Evolutionary conservation across 768 basidiomycete genomes (phyloP).

Genomic region (Pleurotus cornucopiae): DNA sequence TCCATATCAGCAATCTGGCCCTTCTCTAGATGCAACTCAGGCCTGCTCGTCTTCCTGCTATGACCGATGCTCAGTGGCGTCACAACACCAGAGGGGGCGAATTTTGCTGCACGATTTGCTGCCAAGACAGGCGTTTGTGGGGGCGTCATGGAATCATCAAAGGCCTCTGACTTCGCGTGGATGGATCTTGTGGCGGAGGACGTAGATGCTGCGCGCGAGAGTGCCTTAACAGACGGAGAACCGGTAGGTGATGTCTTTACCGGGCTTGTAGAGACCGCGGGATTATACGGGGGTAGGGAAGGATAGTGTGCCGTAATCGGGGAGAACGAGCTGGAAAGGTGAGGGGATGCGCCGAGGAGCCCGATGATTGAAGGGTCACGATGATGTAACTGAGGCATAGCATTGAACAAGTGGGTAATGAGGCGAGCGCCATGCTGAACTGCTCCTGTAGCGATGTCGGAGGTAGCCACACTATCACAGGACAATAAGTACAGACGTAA

Average conservation of each 20-base stretch:
- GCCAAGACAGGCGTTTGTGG: slow-evolving; percentile 41
- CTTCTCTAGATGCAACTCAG: slow-evolving; percentile 40
- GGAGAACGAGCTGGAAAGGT: slow-evolving; percentile 40
- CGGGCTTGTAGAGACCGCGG: not conserved
- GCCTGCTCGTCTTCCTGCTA: slow-evolving; percentile 24
- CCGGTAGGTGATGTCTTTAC: not conserved
- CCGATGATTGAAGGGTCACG: slow-evolving; percentile 91
- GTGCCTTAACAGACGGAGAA: slow-evolving; percentile 14
- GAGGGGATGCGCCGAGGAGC: slow-evolving; percentile 73
- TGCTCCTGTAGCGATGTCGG: slow-evolving; percentile 67
- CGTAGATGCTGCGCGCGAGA: not conserved
- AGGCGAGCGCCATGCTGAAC: slow-evolving; percentile 73
- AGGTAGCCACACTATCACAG: slow-evolving; percentile 59
- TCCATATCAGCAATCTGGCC: slow-evolving; percentile 49
- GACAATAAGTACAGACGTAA: not conserved
- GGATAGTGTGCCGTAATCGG: slow-evolving; percentile 16
- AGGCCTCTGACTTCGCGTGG: slow-evolving; percentile 48
- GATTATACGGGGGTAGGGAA: slow-evolving; percentile 1
- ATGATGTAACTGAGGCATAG: slow-evolving; percentile 88
- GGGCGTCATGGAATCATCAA: slow-evolving; percentile 54
- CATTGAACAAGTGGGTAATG: slow-evolving; percentile 92
- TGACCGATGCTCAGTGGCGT: slow-evolving; percentile 17
- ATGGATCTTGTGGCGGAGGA: not conserved
- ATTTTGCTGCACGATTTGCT: slow-evolving; percentile 10
- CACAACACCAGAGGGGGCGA: slow-evolving; percentile 14